Conservation (phyloP, 2,329 filamentous ascomycete species). For the Sporothrix pallida region DNA sequence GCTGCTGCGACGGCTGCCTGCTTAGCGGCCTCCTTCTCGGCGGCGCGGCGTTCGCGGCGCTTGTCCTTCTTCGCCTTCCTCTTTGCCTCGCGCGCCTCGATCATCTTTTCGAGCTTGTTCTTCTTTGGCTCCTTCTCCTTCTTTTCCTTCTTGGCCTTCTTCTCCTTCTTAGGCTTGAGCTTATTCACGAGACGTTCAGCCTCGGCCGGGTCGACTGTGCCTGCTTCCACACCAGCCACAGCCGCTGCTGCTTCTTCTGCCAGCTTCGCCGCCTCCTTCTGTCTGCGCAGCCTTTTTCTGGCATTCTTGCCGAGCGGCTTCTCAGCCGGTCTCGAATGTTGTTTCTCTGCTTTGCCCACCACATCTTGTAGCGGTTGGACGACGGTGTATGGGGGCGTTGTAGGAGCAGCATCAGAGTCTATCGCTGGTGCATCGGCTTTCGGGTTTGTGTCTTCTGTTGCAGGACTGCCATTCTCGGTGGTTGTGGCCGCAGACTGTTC, state of each 20-base stretch:
- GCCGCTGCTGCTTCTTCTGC: constrained; percentile 11
- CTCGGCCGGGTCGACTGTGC: neutral
- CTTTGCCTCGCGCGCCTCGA: constrained; percentile 10
- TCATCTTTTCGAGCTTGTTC: neutral
- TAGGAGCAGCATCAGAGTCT: neutral
- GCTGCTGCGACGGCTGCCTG: neutral
- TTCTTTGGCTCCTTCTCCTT: constrained; percentile 7
- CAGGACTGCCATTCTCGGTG: neutral
- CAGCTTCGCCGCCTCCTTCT: constrained; percentile 24
- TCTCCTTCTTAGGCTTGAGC: neutral
- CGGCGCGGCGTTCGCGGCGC: neutral
- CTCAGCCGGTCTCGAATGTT: neutral
- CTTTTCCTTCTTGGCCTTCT: constrained; percentile 5
- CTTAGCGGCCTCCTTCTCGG: neutral
- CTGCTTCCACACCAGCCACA: neutral
- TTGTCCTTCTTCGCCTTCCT: neutral
- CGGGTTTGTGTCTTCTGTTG: neutral
- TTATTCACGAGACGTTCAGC: neutral
- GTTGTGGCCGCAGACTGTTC: neutral
- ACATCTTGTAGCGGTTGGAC: neutral
- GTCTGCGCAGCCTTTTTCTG: constrained; percentile 33
- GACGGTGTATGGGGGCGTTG: neutral
- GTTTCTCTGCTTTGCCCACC: neutral
- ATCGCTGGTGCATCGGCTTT: neutral
- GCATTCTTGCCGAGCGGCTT: constrained; percentile 34